Base-by-base conservation (phyloP, 1,139 yeast genomes). In the Sugiyamaella novakii region DNA sequence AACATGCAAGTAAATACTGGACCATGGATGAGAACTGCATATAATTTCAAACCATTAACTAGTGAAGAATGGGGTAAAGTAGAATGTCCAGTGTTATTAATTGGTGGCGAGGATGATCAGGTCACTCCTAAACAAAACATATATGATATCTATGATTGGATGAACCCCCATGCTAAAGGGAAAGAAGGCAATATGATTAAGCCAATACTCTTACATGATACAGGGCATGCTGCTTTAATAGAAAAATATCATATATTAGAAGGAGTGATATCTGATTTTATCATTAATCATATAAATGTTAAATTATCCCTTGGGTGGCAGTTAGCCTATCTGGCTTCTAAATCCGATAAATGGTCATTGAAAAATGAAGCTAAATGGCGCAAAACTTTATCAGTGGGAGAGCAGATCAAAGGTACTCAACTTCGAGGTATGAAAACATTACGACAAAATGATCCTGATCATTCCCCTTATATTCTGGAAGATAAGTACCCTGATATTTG, bases 351-450 rank as follows among this genome's bases (percentile, higher is more conserved):
- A 64, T 85, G 92, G 92, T 87, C 89, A 25, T 67, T 85, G 54
- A 85, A 85, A 64, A 85, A 85, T 61, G 87, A 83, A 61, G 74
- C 72, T 52, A 85, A 85, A 63, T 85, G 94, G 94, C 73, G 76
- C 61, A 69, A 74, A 35, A 72, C 81, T 3, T 73, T 74, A 46
- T 74, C 83, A 0, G 72, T 83, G 77, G 30, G 68, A 55, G 41
- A 53, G 5, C 62, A 70, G 3, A 71, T 80, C 35, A 78, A 72
- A 5, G 61, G 68, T 0, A 70, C 84, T 0, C 30, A 46, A n/a
- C 68, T 85, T 44, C 60, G 84, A 19, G 91, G 87, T 1, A 83
- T 85, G 88, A 85, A 85, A 61, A 85, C 92, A 0, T 69, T 84
- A 37, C 70, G 91, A 36, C 86, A 84, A 59, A 80, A 78, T 15